Evolutionary conservation across 2,329 filamentous ascomycete genomes (phyloP), one percentile per base, ranked within the genome.

Genomic region (Chaetomiaceae sp.): DNA sequence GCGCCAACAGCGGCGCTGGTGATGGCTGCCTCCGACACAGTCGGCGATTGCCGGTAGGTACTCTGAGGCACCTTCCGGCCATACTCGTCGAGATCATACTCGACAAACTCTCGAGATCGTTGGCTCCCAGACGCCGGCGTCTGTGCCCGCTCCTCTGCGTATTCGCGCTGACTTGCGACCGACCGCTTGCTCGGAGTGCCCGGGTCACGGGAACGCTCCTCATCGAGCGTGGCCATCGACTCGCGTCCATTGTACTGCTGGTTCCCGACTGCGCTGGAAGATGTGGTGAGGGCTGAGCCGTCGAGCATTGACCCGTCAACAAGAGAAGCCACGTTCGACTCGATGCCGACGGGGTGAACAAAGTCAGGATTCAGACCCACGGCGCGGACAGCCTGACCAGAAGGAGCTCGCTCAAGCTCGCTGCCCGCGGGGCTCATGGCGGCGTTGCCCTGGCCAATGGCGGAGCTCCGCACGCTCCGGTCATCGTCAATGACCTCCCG

Each of bases 301-400:
- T 82, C 79, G 15, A 82, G 67, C 68, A 79, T 74, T 0, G 90
- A 92, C 17, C 91, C 89, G 62, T 94, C 87, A 1, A 85, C 74
- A 6, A 97, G 75, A 15, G 91, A 96, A 7, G 92, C 92, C 11
- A 97, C 91, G 9, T 88, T 88, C 14, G 91, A 96, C 69, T 96
- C 91, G 0, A 95, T 84, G 2, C 81, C 89, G 82, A 83, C 1
- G 82, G 84, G 62, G 29, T 91, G 84, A 3, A 95, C 79, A 64
- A 90, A 86, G 60, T 89, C 79, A 2, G 90, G 86, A 61, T 89
- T 95, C 11, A 84, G 84, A 38, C 81, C 86, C 43, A 90, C 72
- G 19, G 81, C 82, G 27, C 81, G 82, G 23, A 96, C 83, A 52
- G 88, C 82, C 62, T 89, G 87, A 29, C 84, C 85, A 20, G 83